Conservation (phyloP, 352 stramenopile species). For the Phytophthora europaea region DNA sequence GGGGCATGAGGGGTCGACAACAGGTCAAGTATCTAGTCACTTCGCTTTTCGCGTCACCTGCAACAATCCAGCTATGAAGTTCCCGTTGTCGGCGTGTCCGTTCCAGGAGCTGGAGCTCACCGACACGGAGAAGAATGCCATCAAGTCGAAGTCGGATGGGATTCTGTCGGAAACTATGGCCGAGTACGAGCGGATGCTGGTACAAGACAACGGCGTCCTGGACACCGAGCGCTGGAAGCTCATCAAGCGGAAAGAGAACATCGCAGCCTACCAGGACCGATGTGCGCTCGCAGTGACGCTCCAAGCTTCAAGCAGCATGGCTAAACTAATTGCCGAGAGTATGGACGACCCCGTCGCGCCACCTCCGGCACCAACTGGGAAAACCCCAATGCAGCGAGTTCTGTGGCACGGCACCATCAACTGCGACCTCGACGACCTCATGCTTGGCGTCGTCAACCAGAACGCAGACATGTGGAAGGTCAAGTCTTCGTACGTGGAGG, state of each 20-base stretch:
- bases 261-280: slow-evolving; percentile 58
- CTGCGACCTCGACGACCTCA: slow-evolving; percentile 56
- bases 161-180: slow-evolving; percentile 46
- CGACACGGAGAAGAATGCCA: slow-evolving; percentile 32
- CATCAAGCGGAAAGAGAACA: slow-evolving; percentile 58
- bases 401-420: slow-evolving; percentile 54
- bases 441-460: slow-evolving; percentile 46
- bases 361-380: slow-evolving; percentile 14
- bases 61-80: slow-evolving; percentile 38
- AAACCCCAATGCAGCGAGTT: slow-evolving; percentile 27
- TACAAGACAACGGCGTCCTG: slow-evolving; percentile 45
- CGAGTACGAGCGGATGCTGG: slow-evolving; percentile 54
- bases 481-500: slow-evolving; percentile 57
- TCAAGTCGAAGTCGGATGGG: slow-evolving; percentile 29
- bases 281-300: slow-evolving; percentile 43
- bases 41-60: slow-evolving; percentile 27
- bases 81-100: slow-evolving; percentile 47
- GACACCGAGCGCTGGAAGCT: slow-evolving; percentile 57
- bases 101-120: slow-evolving; percentile 40
- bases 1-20: slow-evolving; percentile 5
- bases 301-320: slow-evolving; percentile 33
- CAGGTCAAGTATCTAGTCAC: slow-evolving; percentile 22
- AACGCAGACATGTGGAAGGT: slow-evolving; percentile 52
- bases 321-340: slow-evolving; percentile 17
- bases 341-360: slow-evolving; percentile 30